phyloP scores from a whole-genome alignment of 306 rosid genomes.

The Ochetophila trinervis region DNA sequence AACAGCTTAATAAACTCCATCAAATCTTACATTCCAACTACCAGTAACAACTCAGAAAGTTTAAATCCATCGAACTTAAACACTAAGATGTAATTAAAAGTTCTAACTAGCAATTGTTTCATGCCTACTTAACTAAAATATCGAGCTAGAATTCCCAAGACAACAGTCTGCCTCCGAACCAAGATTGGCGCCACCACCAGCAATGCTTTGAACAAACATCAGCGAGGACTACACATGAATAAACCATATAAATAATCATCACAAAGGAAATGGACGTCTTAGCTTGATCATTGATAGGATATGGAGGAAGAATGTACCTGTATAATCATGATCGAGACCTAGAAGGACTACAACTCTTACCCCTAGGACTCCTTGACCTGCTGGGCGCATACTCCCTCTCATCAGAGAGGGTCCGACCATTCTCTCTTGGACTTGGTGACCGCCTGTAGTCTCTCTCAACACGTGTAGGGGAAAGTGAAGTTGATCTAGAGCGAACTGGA shows the following conservation, averaged over 20 bases:
- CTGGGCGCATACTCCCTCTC: conserved; percentile 42
- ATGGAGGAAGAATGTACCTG: conserved; percentile 47
- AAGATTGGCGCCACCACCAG: conserved; percentile 9
- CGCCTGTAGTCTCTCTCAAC: conserved; percentile 45
- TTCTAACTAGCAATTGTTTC: conserved; percentile 2
- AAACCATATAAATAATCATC: background rate
- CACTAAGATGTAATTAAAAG: background rate
- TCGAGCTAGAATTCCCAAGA: background rate
- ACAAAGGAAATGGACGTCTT: background rate
- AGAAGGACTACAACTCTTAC: conserved; percentile 44
- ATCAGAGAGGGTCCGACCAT: conserved; percentile 47
- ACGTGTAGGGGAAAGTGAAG: conserved; percentile 63
- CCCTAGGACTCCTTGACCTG: conserved; percentile 59
- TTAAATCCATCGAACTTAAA: background rate
- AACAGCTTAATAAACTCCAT: background rate
- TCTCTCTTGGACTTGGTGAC: conserved; percentile 54
- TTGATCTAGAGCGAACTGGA: conserved; percentile 67
- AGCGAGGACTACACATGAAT: conserved; percentile 53
- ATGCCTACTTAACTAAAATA: background rate
- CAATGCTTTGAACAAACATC: conserved; percentile 22
- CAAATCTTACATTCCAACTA: conserved; percentile 1
- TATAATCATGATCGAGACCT: conserved; percentile 60
- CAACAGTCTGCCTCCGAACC: conserved; percentile 3
- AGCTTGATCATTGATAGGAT: conserved; percentile 6
- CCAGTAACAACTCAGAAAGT: background rate